These are phyloP conservation scores for Pseudomassariella vexata DNA, from an alignment of 2,329 filamentous ascomycete species.

Conservation along the genomic window DNA sequence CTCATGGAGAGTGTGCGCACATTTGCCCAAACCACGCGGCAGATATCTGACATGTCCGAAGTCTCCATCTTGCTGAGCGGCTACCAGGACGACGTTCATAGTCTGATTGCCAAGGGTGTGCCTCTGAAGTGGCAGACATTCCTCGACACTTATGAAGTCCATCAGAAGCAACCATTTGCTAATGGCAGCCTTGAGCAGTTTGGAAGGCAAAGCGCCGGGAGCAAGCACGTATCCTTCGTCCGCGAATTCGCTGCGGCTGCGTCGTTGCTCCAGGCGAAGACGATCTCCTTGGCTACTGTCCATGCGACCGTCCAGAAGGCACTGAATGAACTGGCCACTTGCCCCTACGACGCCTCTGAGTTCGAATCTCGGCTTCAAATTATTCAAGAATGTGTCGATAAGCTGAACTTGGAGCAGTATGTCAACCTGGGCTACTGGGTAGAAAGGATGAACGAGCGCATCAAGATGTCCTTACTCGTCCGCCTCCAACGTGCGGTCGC, in stretches of 20 bases:
- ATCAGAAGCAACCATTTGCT: constrained; percentile 57
- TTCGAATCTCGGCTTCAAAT: constrained; percentile 77
- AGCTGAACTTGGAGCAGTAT: constrained; percentile 93
- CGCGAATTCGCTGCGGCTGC: constrained; percentile 86
- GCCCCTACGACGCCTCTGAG: constrained; percentile 71
- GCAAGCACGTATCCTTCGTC: constrained; percentile 94
- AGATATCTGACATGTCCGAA: constrained; percentile 79
- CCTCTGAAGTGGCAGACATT: constrained; percentile 96
- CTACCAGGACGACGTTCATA: constrained; percentile 86
- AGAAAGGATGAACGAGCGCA: constrained; percentile 74
- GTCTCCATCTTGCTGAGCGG: constrained; percentile 84
- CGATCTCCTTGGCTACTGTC: constrained; percentile 69
- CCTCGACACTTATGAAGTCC: constrained; percentile 91
- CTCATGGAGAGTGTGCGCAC: constrained; percentile 98
- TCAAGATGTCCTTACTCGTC: constrained; percentile 73
- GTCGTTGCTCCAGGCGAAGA: constrained; percentile 83
- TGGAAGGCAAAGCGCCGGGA: constrained; percentile 59
- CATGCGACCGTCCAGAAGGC: constrained; percentile 78
- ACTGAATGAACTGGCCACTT: constrained; percentile 75
- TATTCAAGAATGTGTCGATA: constrained; percentile 90
- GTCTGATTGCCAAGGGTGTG: constrained; percentile 77
- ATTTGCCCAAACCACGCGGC: constrained; percentile 78
- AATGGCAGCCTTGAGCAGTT: constrained; percentile 56
- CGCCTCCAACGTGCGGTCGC: constrained; percentile 80
- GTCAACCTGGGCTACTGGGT: constrained; percentile 93